Conservation (phyloP, 345 rosid species). For the Citrus mangshanensis region DNA sequence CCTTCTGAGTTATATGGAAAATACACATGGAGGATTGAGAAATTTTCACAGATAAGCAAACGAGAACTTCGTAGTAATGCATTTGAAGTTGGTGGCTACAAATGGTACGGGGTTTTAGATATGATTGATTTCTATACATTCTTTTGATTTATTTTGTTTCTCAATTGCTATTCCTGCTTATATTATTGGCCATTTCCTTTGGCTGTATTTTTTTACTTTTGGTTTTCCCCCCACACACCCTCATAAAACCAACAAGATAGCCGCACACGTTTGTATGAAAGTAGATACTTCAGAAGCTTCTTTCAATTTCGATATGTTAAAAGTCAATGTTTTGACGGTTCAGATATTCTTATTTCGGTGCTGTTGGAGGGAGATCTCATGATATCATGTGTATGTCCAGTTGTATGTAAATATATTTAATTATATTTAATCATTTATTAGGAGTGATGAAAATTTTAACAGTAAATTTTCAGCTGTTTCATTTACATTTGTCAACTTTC, state of each 20-base stretch:
- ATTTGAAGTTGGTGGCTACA: constrained; percentile 90
- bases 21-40: constrained; percentile 86
- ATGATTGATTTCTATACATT: constrained; percentile 2
- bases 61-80: constrained; percentile 72
- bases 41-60: constrained; percentile 79
- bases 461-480: background rate
- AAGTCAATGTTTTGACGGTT: background rate
- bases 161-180: background rate
- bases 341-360: background rate
- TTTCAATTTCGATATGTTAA: background rate
- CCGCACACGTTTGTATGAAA: background rate
- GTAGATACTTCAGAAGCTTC: background rate
- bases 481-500: background rate
- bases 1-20: constrained; percentile 76
- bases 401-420: background rate
- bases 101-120: constrained; percentile 58
- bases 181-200: background rate
- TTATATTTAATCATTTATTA: background rate
- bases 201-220: background rate
- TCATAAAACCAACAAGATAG: background rate
- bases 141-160: background rate
- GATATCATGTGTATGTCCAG: background rate
- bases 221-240: background rate
- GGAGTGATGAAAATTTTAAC: background rate
- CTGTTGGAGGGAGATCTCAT: background rate